Evolutionary conservation across 2,329 filamentous ascomycete species (phyloP).

Genomic region (Colletotrichum eremochloae): DNA sequence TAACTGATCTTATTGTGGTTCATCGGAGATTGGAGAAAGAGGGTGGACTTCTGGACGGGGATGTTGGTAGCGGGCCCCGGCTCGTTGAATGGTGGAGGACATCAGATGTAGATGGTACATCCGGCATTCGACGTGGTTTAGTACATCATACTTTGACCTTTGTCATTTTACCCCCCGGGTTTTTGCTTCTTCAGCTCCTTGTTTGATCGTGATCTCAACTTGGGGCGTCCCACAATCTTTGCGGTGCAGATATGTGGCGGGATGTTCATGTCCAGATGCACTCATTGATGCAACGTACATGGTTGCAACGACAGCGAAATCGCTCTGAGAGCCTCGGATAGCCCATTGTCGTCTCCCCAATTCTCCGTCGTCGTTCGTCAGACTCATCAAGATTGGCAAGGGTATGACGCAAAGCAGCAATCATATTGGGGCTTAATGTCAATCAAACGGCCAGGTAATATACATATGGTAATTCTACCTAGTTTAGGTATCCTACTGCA

Average conservation of each 20-base stretch:
- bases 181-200: neutral
- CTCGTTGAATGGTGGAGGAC: neutral
- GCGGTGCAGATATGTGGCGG: slow-evolving; percentile 4
- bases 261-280: neutral
- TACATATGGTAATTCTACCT: neutral
- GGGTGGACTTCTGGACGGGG: neutral
- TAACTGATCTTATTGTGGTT: slow-evolving; percentile 25
- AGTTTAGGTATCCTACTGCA: neutral
- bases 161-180: neutral
- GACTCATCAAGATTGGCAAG: slow-evolving; percentile 11
- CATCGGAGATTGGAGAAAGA: slow-evolving; percentile 20
- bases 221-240: neutral
- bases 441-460: slow-evolving; percentile 17
- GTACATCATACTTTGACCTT: slow-evolving; percentile 24
- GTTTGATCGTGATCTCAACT: neutral
- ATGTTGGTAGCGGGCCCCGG: slow-evolving; percentile 9
- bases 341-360: neutral
- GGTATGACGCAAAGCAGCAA: slow-evolving; percentile 37
- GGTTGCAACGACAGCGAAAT: neutral
- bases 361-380: slow-evolving; percentile 20
- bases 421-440: slow-evolving; percentile 24
- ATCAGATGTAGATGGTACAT: slow-evolving; percentile 31
- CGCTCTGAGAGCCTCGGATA: neutral
- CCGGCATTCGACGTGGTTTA: slow-evolving; percentile 4
- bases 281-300: neutral